These are phyloP conservation scores for Parietaria judaica DNA, from an alignment of 306 rosid species.

Conservation along the genomic window DNA sequence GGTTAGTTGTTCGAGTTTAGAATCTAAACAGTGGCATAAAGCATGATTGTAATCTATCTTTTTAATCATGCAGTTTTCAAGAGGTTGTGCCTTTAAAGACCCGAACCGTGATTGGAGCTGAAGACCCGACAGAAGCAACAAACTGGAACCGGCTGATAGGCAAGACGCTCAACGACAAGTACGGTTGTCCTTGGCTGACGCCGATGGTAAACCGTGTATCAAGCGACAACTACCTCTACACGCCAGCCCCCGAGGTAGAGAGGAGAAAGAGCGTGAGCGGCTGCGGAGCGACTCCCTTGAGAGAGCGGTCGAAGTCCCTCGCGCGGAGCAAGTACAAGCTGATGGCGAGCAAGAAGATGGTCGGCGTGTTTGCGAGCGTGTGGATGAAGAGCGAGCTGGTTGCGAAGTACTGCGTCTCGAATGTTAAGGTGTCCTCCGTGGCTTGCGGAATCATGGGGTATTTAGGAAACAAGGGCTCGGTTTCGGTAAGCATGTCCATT, in stretches of 20 bases:
- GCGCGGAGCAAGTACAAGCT: constrained; percentile 37
- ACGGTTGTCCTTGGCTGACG: constrained; percentile 48
- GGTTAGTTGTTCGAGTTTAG: neutral
- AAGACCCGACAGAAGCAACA: constrained; percentile 61
- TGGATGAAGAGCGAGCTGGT: constrained; percentile 63
- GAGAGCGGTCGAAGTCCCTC: constrained; percentile 16
- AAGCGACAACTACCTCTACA: constrained; percentile 23
- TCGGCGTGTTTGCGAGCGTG: constrained; percentile 79
- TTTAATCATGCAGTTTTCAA: constrained; percentile 52
- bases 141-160: constrained; percentile 80
- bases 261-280: constrained; percentile 15
- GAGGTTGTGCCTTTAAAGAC: constrained; percentile 87
- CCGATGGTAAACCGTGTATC: constrained; percentile 32
- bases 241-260: constrained; percentile 13
- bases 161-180: constrained; percentile 45
- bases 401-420: constrained; percentile 45
- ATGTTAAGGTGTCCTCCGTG: constrained; percentile 75
- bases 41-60: neutral
- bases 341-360: constrained; percentile 91
- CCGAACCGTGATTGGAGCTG: constrained; percentile 70
- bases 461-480: constrained; percentile 87
- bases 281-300: constrained; percentile 12
- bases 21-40: neutral
- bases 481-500: constrained; percentile 75
- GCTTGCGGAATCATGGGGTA: constrained; percentile 98